Base-by-base conservation (phyloP, 192 early-diverging fungal genomes). In the Linnemannia hyalina region DNA sequence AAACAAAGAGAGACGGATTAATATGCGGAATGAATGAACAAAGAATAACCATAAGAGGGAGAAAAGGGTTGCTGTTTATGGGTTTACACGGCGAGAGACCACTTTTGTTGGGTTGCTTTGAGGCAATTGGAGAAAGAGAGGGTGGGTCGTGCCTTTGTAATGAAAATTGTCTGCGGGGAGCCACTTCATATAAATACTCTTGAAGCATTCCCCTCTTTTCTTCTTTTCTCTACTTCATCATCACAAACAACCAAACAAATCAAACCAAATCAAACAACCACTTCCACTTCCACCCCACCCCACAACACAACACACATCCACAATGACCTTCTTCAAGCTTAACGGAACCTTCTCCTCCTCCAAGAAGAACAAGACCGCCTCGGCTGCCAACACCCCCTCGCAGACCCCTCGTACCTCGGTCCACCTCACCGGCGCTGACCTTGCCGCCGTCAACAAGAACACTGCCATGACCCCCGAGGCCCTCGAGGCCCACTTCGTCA, bases 311-410 rank as follows among this genome's bases (percentile, higher is more conserved):
- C 63, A 73, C 70, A 83, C 20, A 54, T 29, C 6, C 47, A 80
- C 26, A 73, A 86, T 86, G 83, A 49, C 83, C 55, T 80, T 86
- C 83, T 86, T 86, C 83, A 86, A 80, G 83, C 2, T 76, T 49
- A 70, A 55, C 76, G 70, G 75, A 20, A 41, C 44, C 76, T 60
- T 60, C 36, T 57, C 83, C 42, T 76, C 83, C 42, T 76, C 78
- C 78, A 86, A 86, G 83, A 86, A 86, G 83, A 86, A 86, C 83
- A 86, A 86, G 83, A 81, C 79, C 47, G 63, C 75, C 52, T 86
- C 83, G 23, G 49, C 79, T 38, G 74, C 65, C 71, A 80, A 73
- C 79, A 86, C 83, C 38, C 82, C 82, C 41, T 42, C 77, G 46
- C 76, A 83, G 76, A 83, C 82, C 47, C 83, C 83, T 9, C 78